phyloP scores from a whole-genome alignment of 2,329 filamentous ascomycete genomes.

The Sodiomyces alkalinus region DNA sequence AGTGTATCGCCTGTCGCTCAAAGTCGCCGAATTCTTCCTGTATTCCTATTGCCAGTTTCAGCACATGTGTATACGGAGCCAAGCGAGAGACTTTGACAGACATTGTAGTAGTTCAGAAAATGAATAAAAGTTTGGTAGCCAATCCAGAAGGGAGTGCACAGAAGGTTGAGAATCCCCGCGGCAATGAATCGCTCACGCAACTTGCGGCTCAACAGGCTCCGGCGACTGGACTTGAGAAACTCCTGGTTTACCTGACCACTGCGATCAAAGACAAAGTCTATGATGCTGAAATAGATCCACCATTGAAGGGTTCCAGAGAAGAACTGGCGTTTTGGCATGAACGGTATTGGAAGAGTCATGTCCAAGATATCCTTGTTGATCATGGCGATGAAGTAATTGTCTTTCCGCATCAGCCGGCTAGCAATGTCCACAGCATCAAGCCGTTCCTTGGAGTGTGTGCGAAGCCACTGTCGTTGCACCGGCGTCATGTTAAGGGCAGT shows the following conservation, averaged over 20 bases:
- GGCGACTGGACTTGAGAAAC: constrained; percentile 72
- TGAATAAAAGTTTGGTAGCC: constrained; percentile 76
- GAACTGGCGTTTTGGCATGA: constrained; percentile 62
- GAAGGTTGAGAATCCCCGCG: constrained; percentile 70
- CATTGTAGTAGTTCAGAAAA: constrained; percentile 89
- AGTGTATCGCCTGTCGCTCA: constrained; percentile 83
- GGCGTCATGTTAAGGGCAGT: constrained; percentile 46
- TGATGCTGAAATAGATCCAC: constrained; percentile 79
- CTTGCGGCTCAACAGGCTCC: constrained; percentile 62
- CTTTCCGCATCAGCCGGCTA: constrained; percentile 87
- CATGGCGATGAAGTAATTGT: constrained; percentile 92
- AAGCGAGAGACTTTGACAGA: constrained; percentile 22
- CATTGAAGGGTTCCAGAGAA: constrained; percentile 85
- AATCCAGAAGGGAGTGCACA: constrained; percentile 79
- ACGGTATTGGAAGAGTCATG: constrained; percentile 71
- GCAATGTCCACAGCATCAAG: constrained; percentile 96
- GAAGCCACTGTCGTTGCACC: constrained; percentile 42
- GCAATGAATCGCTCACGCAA: constrained; percentile 67
- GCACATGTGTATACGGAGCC: neutral
- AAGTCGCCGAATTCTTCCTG: constrained; percentile 77
- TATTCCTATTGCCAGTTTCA: constrained; percentile 51
- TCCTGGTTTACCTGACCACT: constrained; percentile 74
- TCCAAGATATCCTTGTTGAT: constrained; percentile 95
- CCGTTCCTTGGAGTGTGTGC: constrained; percentile 80
- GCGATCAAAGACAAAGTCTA: constrained; percentile 89